Evolutionary conservation across 805 yeast genomes (phyloP).

Genomic region (Blastobotrys attinorum): DNA sequence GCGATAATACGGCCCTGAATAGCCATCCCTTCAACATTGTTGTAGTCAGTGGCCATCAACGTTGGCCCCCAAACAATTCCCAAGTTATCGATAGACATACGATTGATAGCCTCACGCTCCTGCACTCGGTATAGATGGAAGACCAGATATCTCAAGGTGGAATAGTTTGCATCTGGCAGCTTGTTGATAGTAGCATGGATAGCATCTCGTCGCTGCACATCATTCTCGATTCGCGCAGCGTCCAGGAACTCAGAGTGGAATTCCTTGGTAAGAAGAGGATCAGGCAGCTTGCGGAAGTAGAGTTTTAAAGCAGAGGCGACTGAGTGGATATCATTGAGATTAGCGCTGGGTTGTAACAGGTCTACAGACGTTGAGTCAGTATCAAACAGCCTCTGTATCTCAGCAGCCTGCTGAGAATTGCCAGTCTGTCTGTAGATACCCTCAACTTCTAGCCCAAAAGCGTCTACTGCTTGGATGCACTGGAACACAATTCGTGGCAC

Average conservation of each 20-base stretch:
- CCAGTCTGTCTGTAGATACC: conserved; percentile 89
- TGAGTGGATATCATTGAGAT: conserved; percentile 73
- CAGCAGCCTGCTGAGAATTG: conserved; percentile 63
- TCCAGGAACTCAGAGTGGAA: conserved; percentile 56
- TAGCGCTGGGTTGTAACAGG: conserved; percentile 46
- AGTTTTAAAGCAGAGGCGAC: conserved; percentile 83
- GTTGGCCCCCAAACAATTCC: conserved; percentile 96
- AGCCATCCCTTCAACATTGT: conserved; percentile 63
- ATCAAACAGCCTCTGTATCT: conserved; percentile 55
- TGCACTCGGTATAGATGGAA: conserved; percentile 79
- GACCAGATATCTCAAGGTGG: conserved; percentile 75
- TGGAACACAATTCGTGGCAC: conserved; percentile 87
- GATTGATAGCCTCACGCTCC: conserved; percentile 50
- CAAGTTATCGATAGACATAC: conserved; percentile 76
- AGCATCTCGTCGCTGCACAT: conserved; percentile 54
- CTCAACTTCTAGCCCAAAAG: conserved; percentile 74
- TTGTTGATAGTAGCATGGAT: conserved; percentile 83
- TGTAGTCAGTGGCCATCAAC: conserved; percentile 52
- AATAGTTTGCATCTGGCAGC: conserved; percentile 90
- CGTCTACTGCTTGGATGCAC: conserved; percentile 81
- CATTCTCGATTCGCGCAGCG: conserved; percentile 61
- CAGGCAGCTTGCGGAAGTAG: conserved; percentile 80
- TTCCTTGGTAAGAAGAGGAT: conserved; percentile 66
- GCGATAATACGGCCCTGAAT: conserved; percentile 74
- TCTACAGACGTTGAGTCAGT: conserved; percentile 51